Conservation (phyloP, 352 stramenopile species). For the Pythium insidiosum region DNA sequence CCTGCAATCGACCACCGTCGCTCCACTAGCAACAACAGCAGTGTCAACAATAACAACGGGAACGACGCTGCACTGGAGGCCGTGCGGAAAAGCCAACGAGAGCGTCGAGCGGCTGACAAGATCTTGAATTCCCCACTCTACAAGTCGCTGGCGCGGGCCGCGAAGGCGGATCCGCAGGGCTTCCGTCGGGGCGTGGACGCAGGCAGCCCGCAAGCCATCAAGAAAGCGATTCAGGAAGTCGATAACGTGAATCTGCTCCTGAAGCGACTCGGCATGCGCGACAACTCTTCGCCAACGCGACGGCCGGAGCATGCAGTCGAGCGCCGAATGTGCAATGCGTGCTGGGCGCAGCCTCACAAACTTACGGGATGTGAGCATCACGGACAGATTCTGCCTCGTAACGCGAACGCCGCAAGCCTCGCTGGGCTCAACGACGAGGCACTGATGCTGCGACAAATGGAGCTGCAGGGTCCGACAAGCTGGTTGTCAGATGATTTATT, state of each 20-base stretch:
- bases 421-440: constrained; percentile 47
- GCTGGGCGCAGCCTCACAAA: constrained; percentile 54
- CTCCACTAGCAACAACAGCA: background rate
- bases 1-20: constrained; percentile 20
- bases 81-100: constrained; percentile 18
- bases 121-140: constrained; percentile 65
- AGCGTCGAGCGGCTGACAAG: constrained; percentile 33
- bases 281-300: constrained; percentile 23
- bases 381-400: constrained; percentile 23
- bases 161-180: constrained; percentile 22
- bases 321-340: constrained; percentile 76
- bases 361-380: constrained; percentile 59
- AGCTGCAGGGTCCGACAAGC: constrained; percentile 68
- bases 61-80: constrained; percentile 5
- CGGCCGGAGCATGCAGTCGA: constrained; percentile 60
- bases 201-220: constrained; percentile 26
- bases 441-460: constrained; percentile 32
- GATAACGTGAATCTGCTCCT: constrained; percentile 65
- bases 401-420: constrained; percentile 24
- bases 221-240: constrained; percentile 55
- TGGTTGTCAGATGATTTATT: constrained; percentile 79
- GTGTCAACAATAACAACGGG: no score
- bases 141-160: constrained; percentile 57
- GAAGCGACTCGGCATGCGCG: constrained; percentile 59
- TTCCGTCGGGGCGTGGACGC: constrained; percentile 8